phyloP scores from a whole-genome alignment of 1,284 basidiomycete genomes.

The Uromyces viciae-fabae region DNA sequence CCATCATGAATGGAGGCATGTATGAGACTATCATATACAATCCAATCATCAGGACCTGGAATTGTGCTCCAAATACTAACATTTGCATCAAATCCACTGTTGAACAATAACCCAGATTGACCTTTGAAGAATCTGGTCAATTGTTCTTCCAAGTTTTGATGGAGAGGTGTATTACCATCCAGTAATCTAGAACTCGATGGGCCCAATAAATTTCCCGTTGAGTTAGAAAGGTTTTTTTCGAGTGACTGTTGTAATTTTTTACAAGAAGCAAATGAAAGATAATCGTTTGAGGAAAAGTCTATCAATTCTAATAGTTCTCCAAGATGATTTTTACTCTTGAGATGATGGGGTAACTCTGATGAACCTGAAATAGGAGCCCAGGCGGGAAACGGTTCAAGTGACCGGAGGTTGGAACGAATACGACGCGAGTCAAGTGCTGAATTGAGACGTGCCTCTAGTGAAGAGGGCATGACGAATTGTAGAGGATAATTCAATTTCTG shows the following conservation, averaged over 20 bases:
- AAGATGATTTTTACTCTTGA: too few relatives aligned
- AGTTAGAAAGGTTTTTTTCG: conserved; percentile 60
- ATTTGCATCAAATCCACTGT: conserved; percentile 93
- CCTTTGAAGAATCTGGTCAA: conserved; percentile 66
- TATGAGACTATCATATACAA: conserved; percentile 81
- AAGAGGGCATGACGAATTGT: conserved; percentile 40
- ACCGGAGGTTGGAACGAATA: conserved; percentile 63
- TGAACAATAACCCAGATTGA: conserved; percentile 73
- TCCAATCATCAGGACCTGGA: conserved; percentile 71
- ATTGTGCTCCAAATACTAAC: conserved; percentile 78
- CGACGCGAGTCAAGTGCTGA: conserved; percentile 65
- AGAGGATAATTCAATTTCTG: too few relatives aligned
- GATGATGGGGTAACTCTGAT: not conserved
- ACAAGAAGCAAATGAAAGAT: conserved; percentile 75
- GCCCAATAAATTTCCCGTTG: conserved; percentile 67
- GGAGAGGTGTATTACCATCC: conserved; percentile 69
- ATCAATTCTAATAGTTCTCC: conserved; percentile 52
- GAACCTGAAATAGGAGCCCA: not conserved
- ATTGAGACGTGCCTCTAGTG: conserved; percentile 57
- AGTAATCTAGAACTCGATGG: conserved; percentile 84
- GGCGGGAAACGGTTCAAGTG: conserved; percentile 59
- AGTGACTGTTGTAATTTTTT: conserved; percentile 62
- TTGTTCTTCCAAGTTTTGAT: conserved; percentile 67
- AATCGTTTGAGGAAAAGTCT: conserved; percentile 90
- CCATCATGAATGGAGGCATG: conserved; percentile 93